phyloP scores from a whole-genome alignment of 1,139 yeast species.

The Suhomyces choctaworum region DNA sequence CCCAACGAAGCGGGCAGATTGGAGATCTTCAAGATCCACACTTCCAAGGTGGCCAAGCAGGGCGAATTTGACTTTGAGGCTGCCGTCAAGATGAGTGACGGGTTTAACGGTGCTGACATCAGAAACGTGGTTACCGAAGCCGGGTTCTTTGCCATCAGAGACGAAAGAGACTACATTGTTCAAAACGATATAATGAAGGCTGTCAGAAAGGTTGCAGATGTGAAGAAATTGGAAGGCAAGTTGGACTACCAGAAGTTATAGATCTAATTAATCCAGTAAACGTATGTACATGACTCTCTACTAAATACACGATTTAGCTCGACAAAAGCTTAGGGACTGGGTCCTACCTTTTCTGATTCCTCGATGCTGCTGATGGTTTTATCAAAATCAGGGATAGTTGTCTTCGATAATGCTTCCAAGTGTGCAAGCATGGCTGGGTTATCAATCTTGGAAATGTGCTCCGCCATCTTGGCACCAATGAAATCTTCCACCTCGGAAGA shows the following conservation, averaged over 20 bases:
- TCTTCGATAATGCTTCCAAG: slow-evolving; percentile 40
- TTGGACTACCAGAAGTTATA: slow-evolving; percentile 84
- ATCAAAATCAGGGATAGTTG: slow-evolving; percentile 33
- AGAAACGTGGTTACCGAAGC: slow-evolving; percentile 99
- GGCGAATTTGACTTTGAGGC: slow-evolving; percentile 99
- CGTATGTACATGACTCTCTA: slow-evolving; percentile 7
- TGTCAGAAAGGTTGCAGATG: slow-evolving; percentile 94
- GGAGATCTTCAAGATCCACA: slow-evolving; percentile 93
- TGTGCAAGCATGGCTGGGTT: slow-evolving; percentile 41
- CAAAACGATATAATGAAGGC: slow-evolving; percentile 98
- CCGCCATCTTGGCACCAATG: slow-evolving; percentile 69
- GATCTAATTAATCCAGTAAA: slow-evolving; percentile 4
- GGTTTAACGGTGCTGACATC: slow-evolving; percentile 98
- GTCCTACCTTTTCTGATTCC: not conserved
- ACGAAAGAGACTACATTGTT: slow-evolving; percentile 90
- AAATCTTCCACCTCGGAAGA: slow-evolving; percentile 66
- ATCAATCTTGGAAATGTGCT: slow-evolving; percentile 46
- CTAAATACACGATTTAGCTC: slow-evolving; percentile 3
- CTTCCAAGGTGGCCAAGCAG: slow-evolving; percentile 78
- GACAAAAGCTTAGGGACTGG: not conserved
- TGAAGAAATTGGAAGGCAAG: slow-evolving; percentile 95
- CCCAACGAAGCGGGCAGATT: slow-evolving; percentile 97
- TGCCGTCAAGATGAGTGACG: slow-evolving; percentile 96
- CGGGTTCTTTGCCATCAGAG: slow-evolving; percentile 97
- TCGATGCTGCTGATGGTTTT: slow-evolving; percentile 27